Percentiles rank a stretch among this genome's conserved stretches.
Evolutionary conservation across 2,329 filamentous ascomycete species (phyloP).

Genomic region (Fusarium sp.): DNA sequence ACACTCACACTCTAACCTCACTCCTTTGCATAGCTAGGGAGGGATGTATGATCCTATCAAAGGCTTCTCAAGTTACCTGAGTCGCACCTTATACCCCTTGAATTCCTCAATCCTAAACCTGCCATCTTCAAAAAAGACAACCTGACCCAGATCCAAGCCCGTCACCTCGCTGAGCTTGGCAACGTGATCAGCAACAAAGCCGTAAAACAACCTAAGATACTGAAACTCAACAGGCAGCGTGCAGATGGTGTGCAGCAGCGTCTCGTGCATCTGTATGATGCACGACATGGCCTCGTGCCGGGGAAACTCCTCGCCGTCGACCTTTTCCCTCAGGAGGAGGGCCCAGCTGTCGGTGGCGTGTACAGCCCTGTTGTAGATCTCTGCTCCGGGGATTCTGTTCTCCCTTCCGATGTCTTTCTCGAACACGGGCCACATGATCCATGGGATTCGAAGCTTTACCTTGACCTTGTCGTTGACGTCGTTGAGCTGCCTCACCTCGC

Average conservation of each 20-base stretch:
- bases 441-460: slow-evolving; percentile 16
- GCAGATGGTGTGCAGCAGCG: slow-evolving; percentile 17
- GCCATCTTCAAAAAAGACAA: neutral
- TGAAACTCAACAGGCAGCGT: neutral
- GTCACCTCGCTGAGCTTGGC: too few relatives aligned
- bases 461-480: slow-evolving; percentile 12
- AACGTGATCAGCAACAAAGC: slow-evolving; percentile 10
- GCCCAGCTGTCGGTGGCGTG: slow-evolving; percentile 7
- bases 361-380: neutral
- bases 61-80: neutral
- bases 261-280: slow-evolving; percentile 19
- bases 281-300: slow-evolving; percentile 14
- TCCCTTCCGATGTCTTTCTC: slow-evolving; percentile 2
- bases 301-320: slow-evolving; percentile 4
- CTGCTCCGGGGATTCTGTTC: slow-evolving; percentile 8
- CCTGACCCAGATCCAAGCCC: too few relatives aligned
- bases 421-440: slow-evolving; percentile 27
- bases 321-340: neutral
- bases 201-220: slow-evolving; percentile 27
- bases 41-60: neutral
- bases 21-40: neutral
- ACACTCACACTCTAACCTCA: neutral
- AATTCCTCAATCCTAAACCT: neutral
- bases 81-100: neutral
- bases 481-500: slow-evolving; percentile 17